phyloP scores from a whole-genome alignment of 2,329 filamentous ascomycete genomes.

The Ophiostoma populinum region DNA sequence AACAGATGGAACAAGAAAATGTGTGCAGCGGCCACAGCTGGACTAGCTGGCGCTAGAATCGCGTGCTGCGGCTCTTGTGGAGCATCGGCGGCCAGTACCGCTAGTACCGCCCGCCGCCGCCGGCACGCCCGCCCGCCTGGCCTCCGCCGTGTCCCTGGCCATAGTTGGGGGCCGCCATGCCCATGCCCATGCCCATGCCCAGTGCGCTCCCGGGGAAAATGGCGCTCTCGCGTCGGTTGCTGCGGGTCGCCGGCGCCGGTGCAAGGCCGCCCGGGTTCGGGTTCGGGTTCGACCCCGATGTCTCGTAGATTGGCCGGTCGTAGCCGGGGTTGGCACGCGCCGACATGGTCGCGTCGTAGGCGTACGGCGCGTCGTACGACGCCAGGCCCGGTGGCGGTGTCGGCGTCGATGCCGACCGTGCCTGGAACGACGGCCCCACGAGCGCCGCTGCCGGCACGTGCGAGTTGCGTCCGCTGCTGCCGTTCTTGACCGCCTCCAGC shows the following conservation, averaged over 20 bases:
- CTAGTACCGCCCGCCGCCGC: conserved; percentile 35
- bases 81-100: conserved; percentile 7
- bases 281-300: no score
- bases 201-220: conserved; percentile 29
- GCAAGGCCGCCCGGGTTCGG: conserved; percentile 14
- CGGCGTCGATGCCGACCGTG: conserved; percentile 18
- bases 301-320: conserved; percentile 21
- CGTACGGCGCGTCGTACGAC: conserved; percentile 28
- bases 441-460: conserved; percentile 37
- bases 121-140: conserved; percentile 33
- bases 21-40: no score
- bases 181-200: not conserved
- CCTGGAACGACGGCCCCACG: conserved; percentile 12
- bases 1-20: not conserved
- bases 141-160: conserved; percentile 22
- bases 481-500: conserved; percentile 21
- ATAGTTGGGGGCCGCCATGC: conserved; percentile 20
- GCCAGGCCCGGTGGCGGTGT: conserved; percentile 26
- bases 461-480: conserved; percentile 21
- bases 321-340: conserved; percentile 18
- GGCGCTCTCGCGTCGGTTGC: conserved; percentile 37
- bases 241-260: conserved; percentile 19
- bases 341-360: conserved; percentile 19
- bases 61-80: conserved; percentile 8
- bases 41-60: no score